A percentile compares a stretch with the other conserved stretches of the same genome.
Evolutionary conservation across 2,329 filamentous ascomycete genomes (phyloP).

Genomic region (Alternaria sp.): DNA sequence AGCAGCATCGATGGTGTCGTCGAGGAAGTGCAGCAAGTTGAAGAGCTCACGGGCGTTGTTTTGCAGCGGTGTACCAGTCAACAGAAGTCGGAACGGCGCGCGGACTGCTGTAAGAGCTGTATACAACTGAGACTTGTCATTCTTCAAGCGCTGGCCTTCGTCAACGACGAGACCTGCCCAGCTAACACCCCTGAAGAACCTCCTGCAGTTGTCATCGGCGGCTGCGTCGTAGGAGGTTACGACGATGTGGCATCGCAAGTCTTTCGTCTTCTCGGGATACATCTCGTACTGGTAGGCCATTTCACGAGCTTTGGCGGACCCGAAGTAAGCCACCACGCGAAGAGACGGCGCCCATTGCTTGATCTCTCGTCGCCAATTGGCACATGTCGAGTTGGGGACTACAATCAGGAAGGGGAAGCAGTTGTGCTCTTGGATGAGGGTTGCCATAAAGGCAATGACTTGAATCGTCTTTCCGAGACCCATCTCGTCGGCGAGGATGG

Average conservation of each 20-base stretch:
- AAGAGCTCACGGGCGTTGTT: slow-evolving; percentile 96
- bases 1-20: slow-evolving; percentile 72
- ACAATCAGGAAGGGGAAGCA: slow-evolving; percentile 94
- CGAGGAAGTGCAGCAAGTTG: slow-evolving; percentile 94
- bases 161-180: slow-evolving; percentile 93
- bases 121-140: slow-evolving; percentile 85
- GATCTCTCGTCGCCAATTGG: slow-evolving; percentile 97
- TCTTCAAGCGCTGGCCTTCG: slow-evolving; percentile 94
- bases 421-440: slow-evolving; percentile 65
- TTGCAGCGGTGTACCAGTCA: slow-evolving; percentile 90
- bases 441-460: slow-evolving; percentile 80
- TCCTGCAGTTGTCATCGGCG: slow-evolving; percentile 70
- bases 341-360: slow-evolving; percentile 89
- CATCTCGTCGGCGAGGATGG: slow-evolving; percentile 97
- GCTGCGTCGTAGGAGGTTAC: slow-evolving; percentile 95
- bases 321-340: slow-evolving; percentile 91
- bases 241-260: slow-evolving; percentile 86
- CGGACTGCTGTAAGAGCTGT: slow-evolving; percentile 73
- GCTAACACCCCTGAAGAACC: slow-evolving; percentile 71
- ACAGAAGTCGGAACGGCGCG: slow-evolving; percentile 81
- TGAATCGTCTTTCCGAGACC: slow-evolving; percentile 97
- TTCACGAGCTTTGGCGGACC: slow-evolving; percentile 74
- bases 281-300: slow-evolving; percentile 84
- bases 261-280: slow-evolving; percentile 69
- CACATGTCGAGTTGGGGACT: slow-evolving; percentile 91